phyloP scores from a whole-genome alignment of 176 grass and related monocot species.

The Poa annua region DNA sequence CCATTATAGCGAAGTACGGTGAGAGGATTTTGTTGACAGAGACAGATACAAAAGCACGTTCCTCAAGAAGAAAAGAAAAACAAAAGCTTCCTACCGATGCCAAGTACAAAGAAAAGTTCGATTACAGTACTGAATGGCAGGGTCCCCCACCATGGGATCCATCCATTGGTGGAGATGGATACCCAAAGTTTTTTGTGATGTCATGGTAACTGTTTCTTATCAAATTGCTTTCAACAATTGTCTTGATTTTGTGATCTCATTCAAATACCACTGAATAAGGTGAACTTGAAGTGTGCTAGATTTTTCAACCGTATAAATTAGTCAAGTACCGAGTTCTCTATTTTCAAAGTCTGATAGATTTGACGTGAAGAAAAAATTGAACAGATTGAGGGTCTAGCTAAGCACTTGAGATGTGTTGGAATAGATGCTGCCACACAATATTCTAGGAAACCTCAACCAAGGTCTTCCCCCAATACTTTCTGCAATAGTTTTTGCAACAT shows the following conservation, averaged over 20 bases:
- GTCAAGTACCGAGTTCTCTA: conserved; percentile 4
- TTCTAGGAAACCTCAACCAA: conserved; percentile 85
- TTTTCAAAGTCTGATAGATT: conserved; percentile 22
- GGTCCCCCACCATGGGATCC: conserved; percentile 81
- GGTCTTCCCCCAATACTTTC: conserved; percentile 49
- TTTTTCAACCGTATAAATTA: not conserved
- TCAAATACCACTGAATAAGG: not conserved
- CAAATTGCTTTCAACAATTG: not conserved
- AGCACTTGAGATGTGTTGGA: conserved; percentile 93
- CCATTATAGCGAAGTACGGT: conserved; percentile 49
- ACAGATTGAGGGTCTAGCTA: conserved; percentile 95
- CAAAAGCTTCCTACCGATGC: conserved; percentile 36
- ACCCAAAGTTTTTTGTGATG: conserved; percentile 93
- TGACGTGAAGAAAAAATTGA: conserved; percentile 34
- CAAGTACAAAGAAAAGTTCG: conserved; percentile 57
- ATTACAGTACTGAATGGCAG: conserved; percentile 69
- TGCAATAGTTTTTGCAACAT: not conserved
- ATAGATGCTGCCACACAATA: conserved; percentile 86
- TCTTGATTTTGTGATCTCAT: conserved; percentile 9
- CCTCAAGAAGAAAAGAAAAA: conserved; percentile 70
- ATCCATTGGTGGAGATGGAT: conserved; percentile 78
- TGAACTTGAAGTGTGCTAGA: not conserved
- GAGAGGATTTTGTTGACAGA: conserved; percentile 75
- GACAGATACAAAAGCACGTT: conserved; percentile 60
- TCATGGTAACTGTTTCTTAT: conserved; percentile 70